Conservation (phyloP, 2,329 filamentous ascomycete genomes). For the Ophioceras dolichostomum region DNA sequence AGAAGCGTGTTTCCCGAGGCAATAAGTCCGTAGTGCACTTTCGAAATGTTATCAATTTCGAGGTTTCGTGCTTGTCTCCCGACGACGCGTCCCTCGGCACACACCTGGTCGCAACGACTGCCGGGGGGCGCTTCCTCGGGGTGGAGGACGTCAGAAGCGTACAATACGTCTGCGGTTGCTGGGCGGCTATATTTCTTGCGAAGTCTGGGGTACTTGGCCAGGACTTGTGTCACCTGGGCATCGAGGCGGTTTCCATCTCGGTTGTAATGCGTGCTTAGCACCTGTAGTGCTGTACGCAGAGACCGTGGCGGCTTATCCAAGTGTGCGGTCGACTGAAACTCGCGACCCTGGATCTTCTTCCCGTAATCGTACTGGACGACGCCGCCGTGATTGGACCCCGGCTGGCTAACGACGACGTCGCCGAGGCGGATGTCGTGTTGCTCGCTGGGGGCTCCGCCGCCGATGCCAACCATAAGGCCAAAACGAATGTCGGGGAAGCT, state of each 20-base stretch:
- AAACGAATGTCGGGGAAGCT: conserved; percentile 17
- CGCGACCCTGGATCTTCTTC: conserved; percentile 9
- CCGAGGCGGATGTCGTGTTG: conserved; percentile 21
- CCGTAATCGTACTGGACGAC: conserved; percentile 16
- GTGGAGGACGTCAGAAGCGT: background rate
- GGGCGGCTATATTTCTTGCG: background rate
- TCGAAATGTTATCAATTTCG: conserved; percentile 10
- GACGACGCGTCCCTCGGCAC: conserved; percentile 1
- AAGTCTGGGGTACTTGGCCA: background rate
- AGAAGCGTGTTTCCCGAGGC: conserved; percentile 19
- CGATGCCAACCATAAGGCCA: conserved; percentile 20
- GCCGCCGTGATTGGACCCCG: conserved; percentile 9
- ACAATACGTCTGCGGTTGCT: background rate
- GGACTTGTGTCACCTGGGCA: background rate
- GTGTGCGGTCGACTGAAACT: conserved; percentile 3
- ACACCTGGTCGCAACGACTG: conserved; percentile 1
- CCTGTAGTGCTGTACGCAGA: conserved; percentile 2
- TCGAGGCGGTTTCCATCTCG: conserved; percentile 11
- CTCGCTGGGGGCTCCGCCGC: conserved; percentile 20
- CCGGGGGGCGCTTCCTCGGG: background rate
- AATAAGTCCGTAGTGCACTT: conserved; percentile 21
- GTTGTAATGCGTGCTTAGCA: background rate
- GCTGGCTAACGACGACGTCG: conserved; percentile 16
- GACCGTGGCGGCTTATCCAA: conserved; percentile 1
- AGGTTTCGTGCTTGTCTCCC: conserved; percentile 2